Base-by-base conservation (phyloP, 805 yeast genomes). In the Metschnikowia borealis region DNA sequence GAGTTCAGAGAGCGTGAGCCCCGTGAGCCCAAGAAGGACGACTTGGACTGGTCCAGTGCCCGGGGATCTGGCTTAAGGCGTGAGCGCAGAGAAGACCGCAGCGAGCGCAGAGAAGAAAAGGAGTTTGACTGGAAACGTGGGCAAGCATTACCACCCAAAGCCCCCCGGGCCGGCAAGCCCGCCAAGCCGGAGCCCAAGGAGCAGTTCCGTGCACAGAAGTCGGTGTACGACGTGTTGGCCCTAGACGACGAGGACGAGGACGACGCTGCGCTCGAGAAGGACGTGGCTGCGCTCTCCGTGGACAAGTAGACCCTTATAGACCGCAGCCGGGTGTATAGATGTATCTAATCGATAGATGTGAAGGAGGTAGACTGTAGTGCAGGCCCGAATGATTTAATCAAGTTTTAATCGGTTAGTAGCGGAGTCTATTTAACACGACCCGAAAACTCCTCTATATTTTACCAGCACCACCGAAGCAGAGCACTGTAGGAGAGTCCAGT, bases 121-220 rank as follows among this genome's bases (percentile, higher is more conserved):
- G 66, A 55, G 38, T 63, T 69, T 34, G 74, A 69, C 57, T 70
- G 74, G 75, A 64, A 60, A 52, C 62, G 73, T 50, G 74, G 74
- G 46, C 69, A 68, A 56, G 55, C 68, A 21, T 62, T 69, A 60
- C 66, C 55, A 10, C 54, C 55, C 17, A 47, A 40, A 44, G 47
- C 48, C 11, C 23, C 47, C 10, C 17, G 44, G 31, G 46, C 49
- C 46, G 46, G 46, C 39, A 42, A 35, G 36, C 46, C 47, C 33
- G 50, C 51, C 42, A 47, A 48, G 39, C 38, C 50, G 37, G 54
- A 43, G 42, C 40, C 40, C 38, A 52, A 55, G 42, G 51, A 50
- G 39, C 47, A 44, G 46, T 32, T 49, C 35, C 47, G 48, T 50
- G 58, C 61, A 4, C 61, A 57, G 49, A 57, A 57, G 51, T 57